Conservation (phyloP, 257 asterid species). For the Capsicum baccatum region DNA sequence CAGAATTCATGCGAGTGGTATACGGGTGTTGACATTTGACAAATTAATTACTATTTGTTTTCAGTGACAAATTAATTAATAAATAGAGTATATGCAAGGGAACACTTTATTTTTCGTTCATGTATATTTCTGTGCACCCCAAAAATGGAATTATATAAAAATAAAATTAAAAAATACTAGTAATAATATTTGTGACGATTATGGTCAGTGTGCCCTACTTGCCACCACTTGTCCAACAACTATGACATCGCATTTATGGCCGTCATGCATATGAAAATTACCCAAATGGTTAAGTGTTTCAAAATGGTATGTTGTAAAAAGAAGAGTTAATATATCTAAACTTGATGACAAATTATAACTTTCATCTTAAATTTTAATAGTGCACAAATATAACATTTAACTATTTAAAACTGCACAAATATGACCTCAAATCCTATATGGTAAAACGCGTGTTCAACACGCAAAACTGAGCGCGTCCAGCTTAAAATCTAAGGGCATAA, state of each 20-base stretch:
- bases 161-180: too few relatives aligned
- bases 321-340: too few relatives aligned
- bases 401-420: too few relatives aligned
- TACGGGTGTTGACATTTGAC: not conserved
- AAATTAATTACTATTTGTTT: not conserved
- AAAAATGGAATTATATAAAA: not conserved
- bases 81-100: not conserved
- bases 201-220: not conserved
- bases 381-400: too few relatives aligned
- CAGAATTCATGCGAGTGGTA: not conserved
- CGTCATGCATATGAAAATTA: not conserved
- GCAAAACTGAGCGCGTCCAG: too few relatives aligned
- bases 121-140: not conserved
- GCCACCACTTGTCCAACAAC: not conserved
- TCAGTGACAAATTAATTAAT: too few relatives aligned
- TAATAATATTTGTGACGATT: not conserved
- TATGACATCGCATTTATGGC: not conserved
- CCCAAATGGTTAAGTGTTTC: not conserved
- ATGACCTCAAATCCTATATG: too few relatives aligned
- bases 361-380: too few relatives aligned
- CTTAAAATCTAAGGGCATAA: too few relatives aligned
- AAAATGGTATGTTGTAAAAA: too few relatives aligned
- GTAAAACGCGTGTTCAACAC: too few relatives aligned
- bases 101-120: not conserved
- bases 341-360: too few relatives aligned